These are phyloP conservation scores for Cryptomeria japonica DNA, from an alignment of 75 land plant species.

Conservation along the genomic window DNA sequence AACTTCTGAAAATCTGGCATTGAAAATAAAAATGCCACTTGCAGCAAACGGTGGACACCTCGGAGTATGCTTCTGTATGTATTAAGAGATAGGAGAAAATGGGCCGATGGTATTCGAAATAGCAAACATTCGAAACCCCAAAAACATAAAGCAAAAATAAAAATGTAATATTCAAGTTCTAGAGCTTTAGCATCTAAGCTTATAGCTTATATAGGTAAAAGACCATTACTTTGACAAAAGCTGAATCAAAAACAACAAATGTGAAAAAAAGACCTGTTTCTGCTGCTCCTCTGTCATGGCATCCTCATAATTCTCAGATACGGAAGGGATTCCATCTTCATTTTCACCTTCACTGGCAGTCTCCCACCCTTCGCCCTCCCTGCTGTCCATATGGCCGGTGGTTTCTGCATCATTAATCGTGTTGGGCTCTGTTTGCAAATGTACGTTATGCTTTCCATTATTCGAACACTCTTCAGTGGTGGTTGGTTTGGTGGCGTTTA, in stretches of 20 bases:
- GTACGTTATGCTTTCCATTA: not conserved
- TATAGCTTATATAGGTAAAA: not conserved
- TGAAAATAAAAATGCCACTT: not conserved
- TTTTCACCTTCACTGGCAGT: conserved; percentile 53
- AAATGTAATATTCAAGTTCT: no score
- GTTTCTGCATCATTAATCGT: not conserved
- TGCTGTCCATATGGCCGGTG: not conserved
- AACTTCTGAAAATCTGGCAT: not conserved
- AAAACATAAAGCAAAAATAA: not conserved
- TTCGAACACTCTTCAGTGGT: not conserved
- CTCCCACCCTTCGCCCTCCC: conserved; percentile 47
- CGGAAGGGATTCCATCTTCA: conserved; percentile 9
- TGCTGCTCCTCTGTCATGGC: conserved; percentile 47
- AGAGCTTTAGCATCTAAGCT: no score
- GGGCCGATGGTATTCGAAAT: not conserved
- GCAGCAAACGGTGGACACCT: not conserved
- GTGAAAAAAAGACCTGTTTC: conserved; percentile 27
- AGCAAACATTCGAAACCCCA: not conserved
- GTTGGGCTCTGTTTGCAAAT: not conserved
- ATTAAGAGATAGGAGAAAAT: not conserved
- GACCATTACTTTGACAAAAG: not conserved
- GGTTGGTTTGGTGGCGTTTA: not conserved
- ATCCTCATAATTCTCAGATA: conserved; percentile 17
- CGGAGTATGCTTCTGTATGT: not conserved
- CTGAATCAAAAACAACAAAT: not conserved